Conservation (phyloP, 345 rosid genomes). For the Erysimum cheiranthoides region DNA sequence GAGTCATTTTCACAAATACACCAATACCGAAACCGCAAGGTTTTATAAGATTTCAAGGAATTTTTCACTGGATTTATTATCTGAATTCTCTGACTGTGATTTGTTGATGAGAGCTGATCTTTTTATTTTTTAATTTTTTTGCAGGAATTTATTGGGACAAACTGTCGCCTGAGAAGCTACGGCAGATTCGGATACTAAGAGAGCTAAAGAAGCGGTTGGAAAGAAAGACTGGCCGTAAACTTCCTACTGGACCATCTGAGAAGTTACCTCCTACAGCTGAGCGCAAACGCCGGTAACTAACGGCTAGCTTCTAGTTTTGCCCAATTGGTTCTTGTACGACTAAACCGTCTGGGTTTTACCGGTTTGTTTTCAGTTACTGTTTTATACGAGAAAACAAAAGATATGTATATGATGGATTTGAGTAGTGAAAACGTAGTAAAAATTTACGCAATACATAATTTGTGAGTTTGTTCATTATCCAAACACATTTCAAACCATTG, state of each 20-base stretch:
- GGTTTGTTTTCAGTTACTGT: conserved; percentile 5
- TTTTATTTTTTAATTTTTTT: background rate
- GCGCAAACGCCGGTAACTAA: conserved; percentile 44
- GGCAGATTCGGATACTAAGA: conserved; percentile 76
- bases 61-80: background rate
- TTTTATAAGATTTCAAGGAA: conserved; percentile 27
- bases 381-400: background rate
- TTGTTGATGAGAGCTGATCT: background rate
- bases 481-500: background rate
- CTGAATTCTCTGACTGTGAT: background rate
- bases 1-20: conserved; percentile 72
- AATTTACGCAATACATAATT: background rate
- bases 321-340: background rate
- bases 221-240: conserved; percentile 67
- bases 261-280: conserved; percentile 75
- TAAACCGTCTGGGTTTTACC: conserved; percentile 1
- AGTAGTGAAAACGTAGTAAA: background rate
- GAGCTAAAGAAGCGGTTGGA: conserved; percentile 73
- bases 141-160: conserved; percentile 87
- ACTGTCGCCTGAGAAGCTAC: conserved; percentile 80
- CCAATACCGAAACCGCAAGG: conserved; percentile 87
- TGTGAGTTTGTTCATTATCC: background rate
- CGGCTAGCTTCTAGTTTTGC: background rate
- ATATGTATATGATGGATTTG: background rate
- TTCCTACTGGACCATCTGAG: conserved; percentile 74